Conservation (phyloP, 768 basidiomycete species). For the Neoboletus subvelutipes region DNA sequence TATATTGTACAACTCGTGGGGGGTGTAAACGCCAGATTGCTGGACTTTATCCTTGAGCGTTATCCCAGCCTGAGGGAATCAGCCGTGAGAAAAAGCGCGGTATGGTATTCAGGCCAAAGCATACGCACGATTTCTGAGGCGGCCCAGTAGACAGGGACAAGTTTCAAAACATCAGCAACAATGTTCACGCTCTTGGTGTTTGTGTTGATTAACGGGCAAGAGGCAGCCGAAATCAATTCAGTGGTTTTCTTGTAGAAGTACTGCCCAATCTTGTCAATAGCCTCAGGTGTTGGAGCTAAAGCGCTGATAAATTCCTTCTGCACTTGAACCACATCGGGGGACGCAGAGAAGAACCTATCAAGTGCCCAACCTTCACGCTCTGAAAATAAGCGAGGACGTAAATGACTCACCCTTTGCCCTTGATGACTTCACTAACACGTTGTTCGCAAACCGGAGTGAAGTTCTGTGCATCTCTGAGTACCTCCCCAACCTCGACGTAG, state of each 20-base stretch:
- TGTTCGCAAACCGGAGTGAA: conserved; percentile 52
- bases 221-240: conserved; percentile 51
- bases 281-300: conserved; percentile 47
- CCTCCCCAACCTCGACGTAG: conserved; percentile 52
- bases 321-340: conserved; percentile 36
- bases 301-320: conserved; percentile 50
- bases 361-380: not conserved
- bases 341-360: conserved; percentile 64
- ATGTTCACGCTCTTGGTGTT: conserved; percentile 59
- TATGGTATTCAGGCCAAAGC: not conserved
- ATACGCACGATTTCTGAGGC: conserved; percentile 63
- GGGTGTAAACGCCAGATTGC: conserved; percentile 59
- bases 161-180: conserved; percentile 64
- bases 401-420: conserved; percentile 54
- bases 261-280: conserved; percentile 48
- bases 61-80: conserved; percentile 59
- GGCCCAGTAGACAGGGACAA: conserved; percentile 67
- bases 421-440: conserved; percentile 52
- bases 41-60: conserved; percentile 57
- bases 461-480: conserved; percentile 44
- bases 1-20: conserved; percentile 58
- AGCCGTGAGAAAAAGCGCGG: not conserved
- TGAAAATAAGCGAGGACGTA: not conserved
- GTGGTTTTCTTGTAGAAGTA: conserved; percentile 69
- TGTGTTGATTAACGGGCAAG: conserved; percentile 57